Conservation (phyloP, 228 moss, liverwort and hornwort genomes). For the Sphagnum fallax region DNA sequence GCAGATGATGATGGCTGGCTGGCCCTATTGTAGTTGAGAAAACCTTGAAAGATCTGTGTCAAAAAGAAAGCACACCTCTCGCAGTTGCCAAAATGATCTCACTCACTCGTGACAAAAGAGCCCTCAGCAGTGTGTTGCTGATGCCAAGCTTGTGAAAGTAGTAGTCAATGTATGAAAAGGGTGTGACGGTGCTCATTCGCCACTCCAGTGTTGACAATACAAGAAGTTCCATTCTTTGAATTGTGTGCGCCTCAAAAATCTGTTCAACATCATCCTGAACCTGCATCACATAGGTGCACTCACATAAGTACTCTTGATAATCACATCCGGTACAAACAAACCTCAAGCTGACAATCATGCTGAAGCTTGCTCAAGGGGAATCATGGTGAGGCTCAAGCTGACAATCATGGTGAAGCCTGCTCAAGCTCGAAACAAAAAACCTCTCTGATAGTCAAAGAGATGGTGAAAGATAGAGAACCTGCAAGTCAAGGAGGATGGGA, state of each 20-base stretch:
- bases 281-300: conserved; percentile 5
- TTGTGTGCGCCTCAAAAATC: conserved; percentile 45
- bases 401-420: background rate
- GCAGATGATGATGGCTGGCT: too few species aligned
- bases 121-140: conserved; percentile 26
- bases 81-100: conserved; percentile 36
- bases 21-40: too few species aligned
- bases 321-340: background rate
- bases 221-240: conserved; percentile 49
- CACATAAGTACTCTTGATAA: too few species aligned
- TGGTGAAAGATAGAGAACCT: conserved; percentile 12
- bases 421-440: background rate
- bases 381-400: background rate
- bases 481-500: conserved; percentile 45
- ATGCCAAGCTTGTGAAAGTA: conserved; percentile 49
- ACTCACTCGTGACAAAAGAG: conserved; percentile 33
- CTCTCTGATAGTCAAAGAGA: background rate
- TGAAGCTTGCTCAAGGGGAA: background rate
- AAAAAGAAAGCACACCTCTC: conserved; percentile 24
- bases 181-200: conserved; percentile 55
- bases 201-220: conserved; percentile 48
- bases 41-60: background rate
- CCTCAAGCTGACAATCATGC: background rate
- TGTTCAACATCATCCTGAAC: conserved; percentile 27
- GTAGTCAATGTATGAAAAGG: conserved; percentile 45